These are phyloP conservation scores for Cadophora luteo-olivacea DNA, from an alignment of 2,329 filamentous ascomycete genomes.

Conservation along the genomic window DNA sequence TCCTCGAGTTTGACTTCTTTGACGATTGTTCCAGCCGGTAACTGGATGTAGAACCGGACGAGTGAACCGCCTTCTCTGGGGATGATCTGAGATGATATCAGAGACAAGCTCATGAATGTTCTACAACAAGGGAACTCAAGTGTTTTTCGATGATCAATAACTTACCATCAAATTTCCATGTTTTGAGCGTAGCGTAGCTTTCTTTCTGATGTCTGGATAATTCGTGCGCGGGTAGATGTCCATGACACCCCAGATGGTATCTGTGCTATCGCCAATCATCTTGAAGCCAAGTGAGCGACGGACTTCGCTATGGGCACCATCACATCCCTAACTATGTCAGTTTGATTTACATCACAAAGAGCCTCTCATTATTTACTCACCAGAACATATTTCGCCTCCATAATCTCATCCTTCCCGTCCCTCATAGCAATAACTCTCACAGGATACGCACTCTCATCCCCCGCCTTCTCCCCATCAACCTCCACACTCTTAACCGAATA, in stretches of 20 bases:
- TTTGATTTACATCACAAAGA: conserved; percentile 43
- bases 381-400: conserved; percentile 38
- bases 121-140: too few species aligned
- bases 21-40: conserved; percentile 58
- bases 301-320: conserved; percentile 58
- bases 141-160: background rate
- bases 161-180: conserved; percentile 57
- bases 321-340: conserved; percentile 60
- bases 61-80: conserved; percentile 67
- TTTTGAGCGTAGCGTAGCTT: conserved; percentile 59
- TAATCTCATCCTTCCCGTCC: conserved; percentile 59
- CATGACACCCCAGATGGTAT: conserved; percentile 65
- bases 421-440: conserved; percentile 63
- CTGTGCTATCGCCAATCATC: conserved; percentile 65
- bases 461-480: conserved; percentile 56
- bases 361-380: conserved; percentile 45
- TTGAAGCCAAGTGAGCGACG: conserved; percentile 49
- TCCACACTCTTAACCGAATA: conserved; percentile 61
- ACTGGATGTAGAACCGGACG: conserved; percentile 62
- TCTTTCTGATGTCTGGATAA: conserved; percentile 68
- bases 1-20: conserved; percentile 59
- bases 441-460: conserved; percentile 60
- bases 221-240: conserved; percentile 61
- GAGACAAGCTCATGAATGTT: too few species aligned
- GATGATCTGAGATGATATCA: conserved; percentile 53